These are phyloP conservation scores for Kodamaea sagamina DNA, from an alignment of 805 yeast genomes.

Conservation along the genomic window DNA sequence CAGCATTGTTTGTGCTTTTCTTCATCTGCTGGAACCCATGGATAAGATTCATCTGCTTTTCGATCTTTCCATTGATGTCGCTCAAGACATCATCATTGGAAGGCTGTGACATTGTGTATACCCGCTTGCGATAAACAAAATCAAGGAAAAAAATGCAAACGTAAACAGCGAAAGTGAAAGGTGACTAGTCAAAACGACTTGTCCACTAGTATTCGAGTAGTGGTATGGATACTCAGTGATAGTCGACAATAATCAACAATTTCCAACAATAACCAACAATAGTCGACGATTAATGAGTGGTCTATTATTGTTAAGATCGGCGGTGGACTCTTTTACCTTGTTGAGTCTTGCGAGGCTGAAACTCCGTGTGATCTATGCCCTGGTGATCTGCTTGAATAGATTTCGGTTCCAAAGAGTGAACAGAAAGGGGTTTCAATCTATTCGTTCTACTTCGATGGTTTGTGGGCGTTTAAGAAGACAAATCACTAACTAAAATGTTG, in stretches of 20 bases:
- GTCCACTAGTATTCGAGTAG: too few species aligned
- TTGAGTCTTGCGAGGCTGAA: too few species aligned
- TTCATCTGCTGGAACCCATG: conserved; percentile 83
- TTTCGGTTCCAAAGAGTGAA: not conserved
- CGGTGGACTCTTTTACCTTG: too few species aligned
- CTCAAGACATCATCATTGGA: conserved; percentile 39
- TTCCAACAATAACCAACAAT: too few species aligned
- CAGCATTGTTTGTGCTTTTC: conserved; percentile 73
- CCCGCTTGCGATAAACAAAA: not conserved
- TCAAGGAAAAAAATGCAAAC: too few species aligned
- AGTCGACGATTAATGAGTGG: too few species aligned
- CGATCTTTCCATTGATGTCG: conserved; percentile 83
- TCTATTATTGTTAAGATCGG: too few species aligned
- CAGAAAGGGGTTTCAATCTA: not conserved
- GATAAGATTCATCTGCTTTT: conserved; percentile 83
- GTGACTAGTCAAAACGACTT: too few species aligned
- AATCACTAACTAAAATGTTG: conserved; percentile 5
- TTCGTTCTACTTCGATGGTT: not conserved
- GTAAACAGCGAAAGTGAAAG: too few species aligned
- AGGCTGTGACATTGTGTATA: conserved; percentile 12
- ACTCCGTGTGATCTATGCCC: too few species aligned
- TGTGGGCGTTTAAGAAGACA: conserved; percentile 7
- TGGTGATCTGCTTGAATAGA: not conserved
- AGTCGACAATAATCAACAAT: too few species aligned
- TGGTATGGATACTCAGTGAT: too few species aligned